phyloP scores from a whole-genome alignment of 257 asterid species.

The Buddleja alternifolia region DNA sequence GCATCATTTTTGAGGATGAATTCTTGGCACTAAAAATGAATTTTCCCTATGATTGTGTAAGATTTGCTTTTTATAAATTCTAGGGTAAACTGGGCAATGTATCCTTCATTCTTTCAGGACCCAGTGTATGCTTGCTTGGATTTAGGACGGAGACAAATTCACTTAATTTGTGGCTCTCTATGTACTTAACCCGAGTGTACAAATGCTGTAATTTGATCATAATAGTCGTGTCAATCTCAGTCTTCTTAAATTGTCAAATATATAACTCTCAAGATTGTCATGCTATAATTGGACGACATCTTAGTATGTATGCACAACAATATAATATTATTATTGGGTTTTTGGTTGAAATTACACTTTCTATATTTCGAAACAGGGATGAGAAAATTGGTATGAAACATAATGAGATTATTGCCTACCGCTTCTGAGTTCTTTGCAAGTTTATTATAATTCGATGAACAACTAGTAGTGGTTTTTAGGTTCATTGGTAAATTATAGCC shows the following conservation, averaged over 20 bases:
- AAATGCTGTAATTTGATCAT: background rate
- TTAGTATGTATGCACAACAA: background rate
- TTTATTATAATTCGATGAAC: background rate
- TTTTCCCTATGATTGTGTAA: background rate
- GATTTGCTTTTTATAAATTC: background rate
- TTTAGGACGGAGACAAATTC: background rate
- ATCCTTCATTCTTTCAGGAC: background rate
- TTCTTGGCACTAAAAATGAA: slow-evolving; percentile 5
- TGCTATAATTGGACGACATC: background rate
- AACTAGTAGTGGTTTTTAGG: background rate
- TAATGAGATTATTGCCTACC: slow-evolving; percentile 2
- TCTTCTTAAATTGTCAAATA: background rate
- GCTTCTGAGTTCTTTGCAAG: background rate
- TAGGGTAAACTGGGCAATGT: background rate
- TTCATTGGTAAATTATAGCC: background rate
- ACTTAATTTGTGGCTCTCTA: background rate
- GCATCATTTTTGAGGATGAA: background rate
- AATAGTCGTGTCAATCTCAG: background rate
- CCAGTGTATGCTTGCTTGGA: background rate
- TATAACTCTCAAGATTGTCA: background rate
- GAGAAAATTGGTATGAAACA: background rate
- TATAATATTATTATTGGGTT: background rate
- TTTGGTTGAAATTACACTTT: background rate
- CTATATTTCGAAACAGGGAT: slow-evolving; percentile 11
- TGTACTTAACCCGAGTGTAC: background rate